Evolutionary conservation across 192 early-diverging fungal species (phyloP), one percentile per base, ranked within the genome.

Genomic region (Gaertneriomyces sp.): DNA sequence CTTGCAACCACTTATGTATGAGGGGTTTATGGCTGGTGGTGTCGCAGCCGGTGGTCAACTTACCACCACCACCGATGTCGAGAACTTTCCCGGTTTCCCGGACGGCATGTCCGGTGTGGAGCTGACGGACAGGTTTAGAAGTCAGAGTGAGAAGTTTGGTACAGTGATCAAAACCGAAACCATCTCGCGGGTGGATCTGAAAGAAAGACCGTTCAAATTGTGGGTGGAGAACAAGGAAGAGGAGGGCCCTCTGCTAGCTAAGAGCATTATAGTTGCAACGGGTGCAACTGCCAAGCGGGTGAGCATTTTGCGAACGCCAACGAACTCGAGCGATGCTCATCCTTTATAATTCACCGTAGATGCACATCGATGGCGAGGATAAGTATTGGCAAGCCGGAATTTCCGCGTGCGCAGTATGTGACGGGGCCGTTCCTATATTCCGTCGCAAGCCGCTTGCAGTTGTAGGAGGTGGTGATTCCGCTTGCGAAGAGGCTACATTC

Each of bases 381-480:
- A 80, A 17, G 53, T 95, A 93, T 85, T 98, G 94, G 94, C 93
- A 96, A 76, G 81, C 82, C 11, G 95, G 95, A 66, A 96, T 98
- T 79, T 93, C 90, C 57, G 94, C 96, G 6, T 96, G 94, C 72
- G 94, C 96, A 53, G 94, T 98, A 43, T 98, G 96, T 82, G 94
- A 98, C 74, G 95, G 94, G 68, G 91, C 93, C 44, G 93, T 89
- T 9, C 96, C 96, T 9, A 92, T 95, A 54, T 98, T 95, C 84
- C 82, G 91, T 58, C 89, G 93, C 76, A 91, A 93, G 80, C 88
- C 89, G 33, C 79, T 98, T 60, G 93, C 87, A 25, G 93, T 98
- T 14, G 87, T 95, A 55, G 93, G 93, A 62, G 95, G 93, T 63
- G 95, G 95, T 61, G 95, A 98, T 75, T 94, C 92, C 68, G 95